These are phyloP conservation scores for Aureobasidium namibiae DNA, from an alignment of 2,329 filamentous ascomycete genomes.

Conservation along the genomic window DNA sequence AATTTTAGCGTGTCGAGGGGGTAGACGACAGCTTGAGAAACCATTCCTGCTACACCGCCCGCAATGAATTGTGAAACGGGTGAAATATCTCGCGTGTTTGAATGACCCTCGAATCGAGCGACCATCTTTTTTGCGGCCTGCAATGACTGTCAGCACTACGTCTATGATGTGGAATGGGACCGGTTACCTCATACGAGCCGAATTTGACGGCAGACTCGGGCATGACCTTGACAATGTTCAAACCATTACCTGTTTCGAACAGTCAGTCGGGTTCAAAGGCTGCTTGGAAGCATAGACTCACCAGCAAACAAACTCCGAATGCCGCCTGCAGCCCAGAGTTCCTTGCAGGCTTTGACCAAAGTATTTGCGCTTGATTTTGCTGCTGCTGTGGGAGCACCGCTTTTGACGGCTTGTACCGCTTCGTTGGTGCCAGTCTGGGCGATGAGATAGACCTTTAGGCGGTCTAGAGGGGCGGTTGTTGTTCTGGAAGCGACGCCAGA, in stretches of 20 bases:
- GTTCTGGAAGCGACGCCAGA: constrained; percentile 93
- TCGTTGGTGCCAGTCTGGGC: constrained; percentile 67
- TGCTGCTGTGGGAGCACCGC: constrained; percentile 58
- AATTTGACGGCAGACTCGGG: constrained; percentile 98
- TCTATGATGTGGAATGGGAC: not conserved
- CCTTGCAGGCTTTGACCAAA: constrained; percentile 62
- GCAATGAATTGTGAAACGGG: constrained; percentile 83
- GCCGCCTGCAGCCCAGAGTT: constrained; percentile 79
- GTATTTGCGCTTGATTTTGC: constrained; percentile 59
- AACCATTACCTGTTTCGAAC: constrained; percentile 64
- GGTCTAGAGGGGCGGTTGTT: constrained; percentile 89
- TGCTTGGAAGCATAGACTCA: constrained; percentile 37
- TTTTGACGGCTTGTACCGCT: constrained; percentile 58
- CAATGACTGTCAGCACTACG: constrained; percentile 2
- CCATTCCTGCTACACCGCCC: constrained; percentile 85
- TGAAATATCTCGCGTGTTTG: constrained; percentile 69
- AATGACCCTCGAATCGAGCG: constrained; percentile 78
- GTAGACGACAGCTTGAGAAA: constrained; percentile 93
- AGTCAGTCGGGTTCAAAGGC: constrained; percentile 15
- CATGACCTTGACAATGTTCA: constrained; percentile 98
- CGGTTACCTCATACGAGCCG: constrained; percentile 74
- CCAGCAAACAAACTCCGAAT: constrained; percentile 87
- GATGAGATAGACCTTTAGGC: constrained; percentile 93
- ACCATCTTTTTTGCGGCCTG: constrained; percentile 79
- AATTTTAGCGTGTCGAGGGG: constrained; percentile 78